A percentile compares a stretch with the other conserved stretches of the same genome.
phyloP scores from a whole-genome alignment of 2,329 filamentous ascomycete genomes.

The Huntiella decipiens region DNA sequence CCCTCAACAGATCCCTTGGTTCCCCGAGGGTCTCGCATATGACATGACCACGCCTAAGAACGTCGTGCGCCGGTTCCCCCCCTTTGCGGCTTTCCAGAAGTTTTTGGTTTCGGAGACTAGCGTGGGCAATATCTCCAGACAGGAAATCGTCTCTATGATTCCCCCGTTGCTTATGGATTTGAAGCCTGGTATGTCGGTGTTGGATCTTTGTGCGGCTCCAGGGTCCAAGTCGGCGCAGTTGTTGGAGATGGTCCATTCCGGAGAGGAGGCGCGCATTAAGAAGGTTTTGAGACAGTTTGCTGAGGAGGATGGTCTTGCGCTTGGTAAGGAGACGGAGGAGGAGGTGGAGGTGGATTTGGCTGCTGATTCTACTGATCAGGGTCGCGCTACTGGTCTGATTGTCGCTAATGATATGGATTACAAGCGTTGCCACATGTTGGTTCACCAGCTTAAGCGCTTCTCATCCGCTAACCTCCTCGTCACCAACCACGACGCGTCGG shows the following conservation, averaged over 20 bases:
- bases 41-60: conserved; percentile 97
- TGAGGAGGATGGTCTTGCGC: conserved; percentile 37
- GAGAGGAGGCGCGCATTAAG: conserved; percentile 72
- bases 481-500: conserved; percentile 91
- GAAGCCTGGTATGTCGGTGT: conserved; percentile 72
- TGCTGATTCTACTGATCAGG: conserved; percentile 50
- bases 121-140: conserved; percentile 90
- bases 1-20: conserved; percentile 71
- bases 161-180: conserved; percentile 86
- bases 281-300: conserved; percentile 48
- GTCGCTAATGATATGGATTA: conserved; percentile 96
- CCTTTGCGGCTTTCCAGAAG: conserved; percentile 90
- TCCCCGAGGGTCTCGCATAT: conserved; percentile 88
- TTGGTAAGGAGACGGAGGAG: conserved; percentile 28
- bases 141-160: conserved; percentile 98
- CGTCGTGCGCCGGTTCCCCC: conserved; percentile 78
- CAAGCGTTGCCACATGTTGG: conserved; percentile 89
- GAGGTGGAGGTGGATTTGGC: conserved; percentile 33
- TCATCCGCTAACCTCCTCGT: conserved; percentile 94
- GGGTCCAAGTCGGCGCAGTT: conserved; percentile 94
- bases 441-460: conserved; percentile 92
- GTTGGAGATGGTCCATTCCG: conserved; percentile 80
- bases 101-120: conserved; percentile 95
- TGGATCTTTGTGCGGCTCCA: conserved; percentile 91
- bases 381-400: conserved; percentile 73